Conservation (phyloP, 345 rosid genomes). For the Brassica rapa region DNA sequence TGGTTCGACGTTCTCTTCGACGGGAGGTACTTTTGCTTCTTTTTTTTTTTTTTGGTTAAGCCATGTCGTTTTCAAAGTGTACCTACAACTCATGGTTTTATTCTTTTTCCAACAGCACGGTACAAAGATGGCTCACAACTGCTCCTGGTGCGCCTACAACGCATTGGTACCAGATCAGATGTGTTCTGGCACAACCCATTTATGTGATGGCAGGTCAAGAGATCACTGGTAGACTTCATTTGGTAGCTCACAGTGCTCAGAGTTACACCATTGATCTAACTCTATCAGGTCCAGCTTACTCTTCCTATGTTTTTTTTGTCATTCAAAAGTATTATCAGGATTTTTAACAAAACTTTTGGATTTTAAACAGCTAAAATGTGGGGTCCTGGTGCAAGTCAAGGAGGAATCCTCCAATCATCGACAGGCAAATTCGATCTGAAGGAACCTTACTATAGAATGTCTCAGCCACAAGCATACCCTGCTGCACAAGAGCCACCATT, state of each 20-base stretch:
- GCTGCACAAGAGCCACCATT: constrained; percentile 79
- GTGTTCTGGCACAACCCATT: constrained; percentile 90
- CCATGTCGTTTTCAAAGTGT: neutral
- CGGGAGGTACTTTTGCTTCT: constrained; percentile 61
- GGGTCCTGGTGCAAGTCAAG: constrained; percentile 99
- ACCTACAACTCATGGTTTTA: too few relatives aligned
- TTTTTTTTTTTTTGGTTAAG: neutral
- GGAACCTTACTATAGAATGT: constrained; percentile 97
- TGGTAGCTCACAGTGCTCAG: constrained; percentile 91
- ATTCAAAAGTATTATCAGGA: neutral
- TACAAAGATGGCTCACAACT: constrained; percentile 94
- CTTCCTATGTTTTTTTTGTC: neutral
- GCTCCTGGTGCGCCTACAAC: constrained; percentile 99
- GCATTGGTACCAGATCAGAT: constrained; percentile 97
- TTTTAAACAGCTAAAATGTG: constrained; percentile 85
- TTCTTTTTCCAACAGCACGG: constrained; percentile 55
- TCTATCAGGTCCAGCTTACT: constrained; percentile 63
- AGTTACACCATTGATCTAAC: constrained; percentile 87
- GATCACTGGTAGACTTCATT: constrained; percentile 77
- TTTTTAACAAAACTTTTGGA: too few relatives aligned
- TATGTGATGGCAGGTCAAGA: constrained; percentile 98
- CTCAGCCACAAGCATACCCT: constrained; percentile 83
- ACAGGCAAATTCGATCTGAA: constrained; percentile 87
- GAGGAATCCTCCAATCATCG: constrained; percentile 91
- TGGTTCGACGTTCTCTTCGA: constrained; percentile 96